Conservation (phyloP, 192 early-diverging fungal species). For the Umbelopsis sp. region DNA sequence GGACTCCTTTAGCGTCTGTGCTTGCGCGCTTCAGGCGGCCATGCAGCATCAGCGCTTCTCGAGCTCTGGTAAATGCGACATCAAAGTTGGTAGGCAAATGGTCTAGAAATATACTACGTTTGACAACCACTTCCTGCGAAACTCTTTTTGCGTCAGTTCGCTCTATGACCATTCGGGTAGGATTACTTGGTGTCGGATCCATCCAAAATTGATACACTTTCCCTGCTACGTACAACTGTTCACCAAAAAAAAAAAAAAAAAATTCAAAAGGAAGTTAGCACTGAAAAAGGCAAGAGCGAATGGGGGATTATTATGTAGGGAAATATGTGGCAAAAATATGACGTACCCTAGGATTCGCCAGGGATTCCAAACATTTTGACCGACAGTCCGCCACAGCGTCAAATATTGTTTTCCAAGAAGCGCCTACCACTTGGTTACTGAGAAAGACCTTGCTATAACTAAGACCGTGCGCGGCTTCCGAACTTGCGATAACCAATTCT, state of each 20-base stretch:
- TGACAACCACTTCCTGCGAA: constrained; percentile 34
- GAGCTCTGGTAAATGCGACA: constrained; percentile 29
- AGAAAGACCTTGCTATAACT: constrained; percentile 47
- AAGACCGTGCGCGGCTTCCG: constrained; percentile 51
- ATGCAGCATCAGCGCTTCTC: constrained; percentile 30
- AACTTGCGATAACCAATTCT: constrained; percentile 50
- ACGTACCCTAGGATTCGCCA: constrained; percentile 37
- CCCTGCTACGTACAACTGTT: constrained; percentile 40
- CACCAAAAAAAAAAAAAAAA: too few relatives aligned
- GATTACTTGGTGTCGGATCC: constrained; percentile 35
- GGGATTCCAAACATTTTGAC: constrained; percentile 27
- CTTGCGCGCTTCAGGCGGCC: neutral
- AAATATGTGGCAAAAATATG: neutral
- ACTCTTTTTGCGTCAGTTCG: constrained; percentile 28
- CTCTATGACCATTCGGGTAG: constrained; percentile 40
- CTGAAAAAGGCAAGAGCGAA: too few relatives aligned
- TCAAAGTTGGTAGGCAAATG: constrained; percentile 42
- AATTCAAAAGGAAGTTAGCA: neutral
- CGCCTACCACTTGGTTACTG: constrained; percentile 31
- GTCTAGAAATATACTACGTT: constrained; percentile 31
- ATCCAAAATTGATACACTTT: constrained; percentile 43
- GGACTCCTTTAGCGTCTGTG: neutral
- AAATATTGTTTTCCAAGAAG: constrained; percentile 47
- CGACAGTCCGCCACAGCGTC: constrained; percentile 43
- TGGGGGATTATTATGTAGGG: too few relatives aligned